Conservation (phyloP, 768 basidiomycete genomes). For the Mycena indigotica region DNA sequence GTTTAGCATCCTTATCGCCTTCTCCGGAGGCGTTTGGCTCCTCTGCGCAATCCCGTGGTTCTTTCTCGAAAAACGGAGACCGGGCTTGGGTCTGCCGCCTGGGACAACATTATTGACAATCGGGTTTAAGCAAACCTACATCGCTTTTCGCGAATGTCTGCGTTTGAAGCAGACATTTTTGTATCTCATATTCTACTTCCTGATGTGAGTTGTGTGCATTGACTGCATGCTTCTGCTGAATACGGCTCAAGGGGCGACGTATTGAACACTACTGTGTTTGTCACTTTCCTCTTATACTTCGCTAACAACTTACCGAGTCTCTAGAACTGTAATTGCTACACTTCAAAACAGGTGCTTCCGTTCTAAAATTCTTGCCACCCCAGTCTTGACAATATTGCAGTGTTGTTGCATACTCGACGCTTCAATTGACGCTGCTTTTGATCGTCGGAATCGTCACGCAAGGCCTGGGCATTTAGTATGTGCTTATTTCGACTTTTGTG, state of each 20-base stretch:
- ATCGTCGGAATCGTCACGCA: conserved; percentile 69
- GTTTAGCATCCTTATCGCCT: conserved; percentile 77
- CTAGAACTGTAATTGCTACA: conserved; percentile 69
- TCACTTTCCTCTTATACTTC: background rate
- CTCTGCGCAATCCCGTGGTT: conserved; percentile 76
- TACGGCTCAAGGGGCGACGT: conserved; percentile 81
- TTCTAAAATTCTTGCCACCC: background rate
- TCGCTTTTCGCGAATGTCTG: conserved; percentile 64
- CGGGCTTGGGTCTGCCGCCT: conserved; percentile 61
- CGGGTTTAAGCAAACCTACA: conserved; percentile 68
- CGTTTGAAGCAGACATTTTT: conserved; percentile 72
- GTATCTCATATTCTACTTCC: conserved; percentile 74
- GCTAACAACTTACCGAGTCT: conserved; percentile 2
- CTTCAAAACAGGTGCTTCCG: conserved; percentile 66
- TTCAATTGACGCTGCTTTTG: conserved; percentile 67
- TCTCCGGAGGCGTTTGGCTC: conserved; percentile 76
- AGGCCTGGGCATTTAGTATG: conserved; percentile 69
- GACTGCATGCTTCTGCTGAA: background rate
- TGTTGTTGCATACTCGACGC: conserved; percentile 70
- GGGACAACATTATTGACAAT: conserved; percentile 59
- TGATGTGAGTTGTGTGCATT: conserved; percentile 52
- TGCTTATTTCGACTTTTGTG: conserved; percentile 1
- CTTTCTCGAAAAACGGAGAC: conserved; percentile 64
- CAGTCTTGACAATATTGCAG: conserved; percentile 42
- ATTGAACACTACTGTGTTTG: conserved; percentile 73